phyloP scores from a whole-genome alignment of 1,284 basidiomycete genomes.

The Austropuccinia psidii region DNA sequence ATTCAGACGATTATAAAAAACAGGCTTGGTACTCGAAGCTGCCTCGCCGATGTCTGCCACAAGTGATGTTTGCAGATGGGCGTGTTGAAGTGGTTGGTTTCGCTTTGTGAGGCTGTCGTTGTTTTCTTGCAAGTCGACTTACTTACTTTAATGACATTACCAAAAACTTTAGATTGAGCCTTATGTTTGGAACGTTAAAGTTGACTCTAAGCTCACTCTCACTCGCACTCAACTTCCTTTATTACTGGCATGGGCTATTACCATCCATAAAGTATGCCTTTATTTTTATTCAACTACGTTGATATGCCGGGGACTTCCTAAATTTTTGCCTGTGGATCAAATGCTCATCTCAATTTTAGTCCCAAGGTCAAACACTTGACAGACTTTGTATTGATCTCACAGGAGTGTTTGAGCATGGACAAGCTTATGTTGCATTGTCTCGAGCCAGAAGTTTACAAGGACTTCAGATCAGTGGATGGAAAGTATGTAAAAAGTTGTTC shows the following conservation, averaged over 20 bases:
- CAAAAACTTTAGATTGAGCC: slow-evolving; percentile 37
- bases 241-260: slow-evolving; percentile 39
- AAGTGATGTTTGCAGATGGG: slow-evolving; percentile 40
- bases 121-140: neutral
- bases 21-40: slow-evolving; percentile 39
- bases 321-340: too few relatives aligned
- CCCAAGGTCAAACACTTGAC: slow-evolving; percentile 34
- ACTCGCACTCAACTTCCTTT: slow-evolving; percentile 41
- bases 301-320: neutral
- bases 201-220: slow-evolving; percentile 39
- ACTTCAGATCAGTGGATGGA: slow-evolving; percentile 27
- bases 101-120: neutral
- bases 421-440: slow-evolving; percentile 33
- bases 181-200: slow-evolving; percentile 41
- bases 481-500: too few relatives aligned
- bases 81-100: slow-evolving; percentile 7
- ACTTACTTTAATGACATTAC: neutral
- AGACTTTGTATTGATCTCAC: slow-evolving; percentile 25
- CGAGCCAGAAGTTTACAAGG: slow-evolving; percentile 26
- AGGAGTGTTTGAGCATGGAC: slow-evolving; percentile 29
- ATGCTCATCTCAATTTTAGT: neutral
- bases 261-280: slow-evolving; percentile 21
- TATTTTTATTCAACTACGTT: neutral
- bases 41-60: slow-evolving; percentile 34
- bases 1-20: neutral